Evolutionary conservation across 2,329 filamentous ascomycete genomes (phyloP).

Genomic region (Knoxdaviesia capensis): DNA sequence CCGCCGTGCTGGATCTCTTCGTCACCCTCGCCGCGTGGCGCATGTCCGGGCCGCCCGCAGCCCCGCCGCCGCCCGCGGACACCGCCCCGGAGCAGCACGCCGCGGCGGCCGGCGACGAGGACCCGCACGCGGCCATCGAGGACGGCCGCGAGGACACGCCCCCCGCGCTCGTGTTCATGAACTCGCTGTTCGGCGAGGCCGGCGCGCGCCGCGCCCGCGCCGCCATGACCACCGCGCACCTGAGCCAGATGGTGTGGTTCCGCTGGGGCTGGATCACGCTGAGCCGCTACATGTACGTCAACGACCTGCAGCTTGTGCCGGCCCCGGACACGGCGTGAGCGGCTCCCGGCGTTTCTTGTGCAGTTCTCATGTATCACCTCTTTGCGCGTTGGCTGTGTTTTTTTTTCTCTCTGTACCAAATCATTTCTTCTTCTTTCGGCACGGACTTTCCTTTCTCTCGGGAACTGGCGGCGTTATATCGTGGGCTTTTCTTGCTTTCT

Average conservation of each 20-base stretch:
- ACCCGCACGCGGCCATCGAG: slow-evolving; percentile 6
- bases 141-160: slow-evolving; percentile 22
- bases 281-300: slow-evolving; percentile 88
- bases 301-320: slow-evolving; percentile 48
- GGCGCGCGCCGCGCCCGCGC: slow-evolving; percentile 41
- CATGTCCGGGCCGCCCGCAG: slow-evolving; percentile 13
- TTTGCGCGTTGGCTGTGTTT: too few relatives aligned
- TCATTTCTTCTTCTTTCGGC: too few relatives aligned
- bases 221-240: slow-evolving; percentile 79
- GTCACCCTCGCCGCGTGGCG: slow-evolving; percentile 42
- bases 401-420: too few relatives aligned
- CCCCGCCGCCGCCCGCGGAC: background rate
- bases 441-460: too few relatives aligned
- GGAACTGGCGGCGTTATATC: too few relatives aligned
- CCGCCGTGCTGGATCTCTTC: slow-evolving; percentile 55
- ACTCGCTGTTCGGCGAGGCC: slow-evolving; percentile 36
- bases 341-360: too few relatives aligned
- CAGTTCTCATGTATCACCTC: too few relatives aligned
- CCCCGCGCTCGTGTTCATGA: slow-evolving; percentile 48
- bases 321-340: too few relatives aligned
- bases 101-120: slow-evolving; percentile 4
- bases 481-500: too few relatives aligned
- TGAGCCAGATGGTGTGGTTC: slow-evolving; percentile 98
- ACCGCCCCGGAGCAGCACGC: background rate
- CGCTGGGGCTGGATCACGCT: slow-evolving; percentile 85